These are phyloP conservation scores for Moricandia moricandioides DNA, from an alignment of 345 rosid genomes.

Conservation along the genomic window DNA sequence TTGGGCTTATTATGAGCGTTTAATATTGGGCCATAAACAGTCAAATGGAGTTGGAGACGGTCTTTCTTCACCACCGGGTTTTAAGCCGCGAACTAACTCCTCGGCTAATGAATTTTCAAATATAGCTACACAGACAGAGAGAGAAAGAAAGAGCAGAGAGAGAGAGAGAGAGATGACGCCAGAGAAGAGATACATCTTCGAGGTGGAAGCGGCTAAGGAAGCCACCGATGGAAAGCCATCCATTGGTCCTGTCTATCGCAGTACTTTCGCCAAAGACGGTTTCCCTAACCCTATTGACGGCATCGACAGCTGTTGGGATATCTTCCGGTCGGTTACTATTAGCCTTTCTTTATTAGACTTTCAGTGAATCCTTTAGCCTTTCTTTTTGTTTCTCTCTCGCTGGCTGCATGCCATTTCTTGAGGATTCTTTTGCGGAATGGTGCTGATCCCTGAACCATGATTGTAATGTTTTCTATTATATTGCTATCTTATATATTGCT, in stretches of 20 bases:
- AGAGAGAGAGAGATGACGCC: slow-evolving; percentile 30
- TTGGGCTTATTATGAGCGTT: neutral
- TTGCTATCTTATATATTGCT: too few relatives aligned
- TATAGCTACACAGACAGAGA: neutral
- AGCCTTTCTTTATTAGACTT: neutral
- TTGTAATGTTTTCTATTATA: neutral
- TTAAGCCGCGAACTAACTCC: neutral
- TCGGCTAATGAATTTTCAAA: neutral
- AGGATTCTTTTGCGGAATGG: neutral
- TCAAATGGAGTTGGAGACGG: neutral
- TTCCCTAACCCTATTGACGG: slow-evolving; percentile 75
- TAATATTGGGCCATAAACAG: neutral
- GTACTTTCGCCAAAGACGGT: slow-evolving; percentile 67
- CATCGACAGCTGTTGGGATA: slow-evolving; percentile 87
- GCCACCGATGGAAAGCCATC: slow-evolving; percentile 71
- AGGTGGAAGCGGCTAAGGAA: slow-evolving; percentile 70
- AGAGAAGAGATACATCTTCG: slow-evolving; percentile 50
- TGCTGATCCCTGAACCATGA: neutral
- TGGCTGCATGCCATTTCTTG: neutral
- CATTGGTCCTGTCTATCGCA: slow-evolving; percentile 84
- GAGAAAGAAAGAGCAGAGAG: neutral
- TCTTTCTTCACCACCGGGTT: neutral
- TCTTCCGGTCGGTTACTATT: slow-evolving; percentile 67
- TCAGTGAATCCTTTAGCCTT: neutral
- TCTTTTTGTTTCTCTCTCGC: neutral